Conservation (phyloP, 805 yeast species). For the Zygosaccharomyces pseudorouxii region DNA sequence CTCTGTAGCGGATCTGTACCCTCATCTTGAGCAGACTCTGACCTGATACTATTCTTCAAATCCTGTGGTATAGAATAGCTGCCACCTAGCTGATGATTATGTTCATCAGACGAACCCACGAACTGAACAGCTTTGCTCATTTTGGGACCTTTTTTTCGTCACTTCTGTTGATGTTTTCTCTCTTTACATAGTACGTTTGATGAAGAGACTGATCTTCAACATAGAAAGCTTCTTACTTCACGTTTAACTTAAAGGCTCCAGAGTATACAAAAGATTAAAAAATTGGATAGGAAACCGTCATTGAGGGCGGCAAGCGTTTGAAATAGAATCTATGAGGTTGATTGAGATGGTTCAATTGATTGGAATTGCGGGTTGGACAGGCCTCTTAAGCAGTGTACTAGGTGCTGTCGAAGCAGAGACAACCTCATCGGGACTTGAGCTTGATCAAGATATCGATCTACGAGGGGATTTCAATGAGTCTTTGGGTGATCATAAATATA, state of each 20-base stretch:
- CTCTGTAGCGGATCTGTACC: conserved; percentile 32
- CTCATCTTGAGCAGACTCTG: conserved; percentile 21
- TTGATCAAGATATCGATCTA: conserved; percentile 8
- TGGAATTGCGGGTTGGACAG: background rate
- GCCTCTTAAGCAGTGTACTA: background rate
- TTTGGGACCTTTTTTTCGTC: background rate
- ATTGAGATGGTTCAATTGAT: background rate
- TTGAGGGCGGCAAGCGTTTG: background rate
- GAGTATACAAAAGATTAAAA: background rate
- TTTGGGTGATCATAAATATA: background rate
- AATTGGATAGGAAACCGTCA: background rate
- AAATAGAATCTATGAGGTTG: background rate
- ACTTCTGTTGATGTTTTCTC: background rate
- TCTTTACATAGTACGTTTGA: background rate
- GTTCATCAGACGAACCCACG: conserved; percentile 2
- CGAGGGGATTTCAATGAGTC: conserved; percentile 1
- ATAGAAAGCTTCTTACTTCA: background rate
- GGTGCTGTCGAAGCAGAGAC: background rate
- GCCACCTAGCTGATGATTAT: conserved; percentile 32
- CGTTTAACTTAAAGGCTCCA: background rate
- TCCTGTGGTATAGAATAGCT: conserved; percentile 41
- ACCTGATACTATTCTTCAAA: conserved; percentile 28
- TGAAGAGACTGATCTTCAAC: background rate
- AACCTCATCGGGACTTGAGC: conserved; percentile 2
- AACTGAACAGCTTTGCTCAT: background rate